phyloP scores from a whole-genome alignment of 148 eudicot genomes.

The Diospyros kaki region DNA sequence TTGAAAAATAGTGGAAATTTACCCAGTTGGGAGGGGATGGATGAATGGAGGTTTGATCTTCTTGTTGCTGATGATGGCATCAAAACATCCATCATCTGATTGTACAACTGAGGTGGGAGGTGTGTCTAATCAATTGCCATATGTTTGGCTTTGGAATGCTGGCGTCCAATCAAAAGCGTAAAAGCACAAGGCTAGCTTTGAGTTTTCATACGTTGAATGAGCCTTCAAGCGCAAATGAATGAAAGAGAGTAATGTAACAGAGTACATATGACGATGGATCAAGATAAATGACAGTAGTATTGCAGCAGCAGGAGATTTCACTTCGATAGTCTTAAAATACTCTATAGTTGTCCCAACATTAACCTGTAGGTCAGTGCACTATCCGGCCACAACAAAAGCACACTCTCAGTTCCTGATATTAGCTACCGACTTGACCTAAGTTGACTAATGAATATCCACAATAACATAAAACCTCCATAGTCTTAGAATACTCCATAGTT shows the following conservation, averaged over 20 bases:
- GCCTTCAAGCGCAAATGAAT: neutral
- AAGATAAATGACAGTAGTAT: neutral
- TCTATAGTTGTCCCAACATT: no score
- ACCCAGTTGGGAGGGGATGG: slow-evolving; percentile 34
- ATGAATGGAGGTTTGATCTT: slow-evolving; percentile 17
- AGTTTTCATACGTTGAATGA: neutral
- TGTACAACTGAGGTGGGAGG: neutral
- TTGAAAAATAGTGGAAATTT: slow-evolving; percentile 4
- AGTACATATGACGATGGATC: neutral
- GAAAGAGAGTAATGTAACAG: neutral
- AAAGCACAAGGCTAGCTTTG: neutral
- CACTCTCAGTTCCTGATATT: no score
- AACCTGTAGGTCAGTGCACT: no score
- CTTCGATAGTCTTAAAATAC: neutral
- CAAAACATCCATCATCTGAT: slow-evolving; percentile 33
- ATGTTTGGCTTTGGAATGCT: neutral
- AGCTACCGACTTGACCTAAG: no score
- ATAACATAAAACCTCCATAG: no score
- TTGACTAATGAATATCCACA: no score
- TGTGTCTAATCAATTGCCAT: neutral
- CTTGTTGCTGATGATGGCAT: slow-evolving; percentile 24
- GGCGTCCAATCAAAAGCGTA: neutral
- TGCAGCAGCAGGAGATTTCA: neutral
- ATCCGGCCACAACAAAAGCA: no score
- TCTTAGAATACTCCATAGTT: no score